Evolutionary conservation across 176 grass and related monocot species (phyloP), one percentile per base, ranked within the genome.

Genomic region (Secale cereale): DNA sequence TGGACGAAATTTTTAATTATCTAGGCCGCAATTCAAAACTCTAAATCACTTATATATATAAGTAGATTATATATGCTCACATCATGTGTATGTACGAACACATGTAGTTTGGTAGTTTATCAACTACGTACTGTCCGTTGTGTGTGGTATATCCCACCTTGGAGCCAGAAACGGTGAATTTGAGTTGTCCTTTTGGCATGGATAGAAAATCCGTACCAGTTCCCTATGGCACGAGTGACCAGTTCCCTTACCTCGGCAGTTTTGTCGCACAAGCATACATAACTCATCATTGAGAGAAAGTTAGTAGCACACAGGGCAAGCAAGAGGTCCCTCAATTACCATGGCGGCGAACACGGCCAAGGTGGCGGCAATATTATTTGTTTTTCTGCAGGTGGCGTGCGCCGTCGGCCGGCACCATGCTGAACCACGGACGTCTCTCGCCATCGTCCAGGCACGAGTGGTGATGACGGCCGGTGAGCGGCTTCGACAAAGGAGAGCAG

Each of bases 391-490:
- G 25, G 56, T 37, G 6, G 6, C 56, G 36, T 40, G 37, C 37
- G 37, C 20, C 56, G 56, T 35, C 70, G 6, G 14, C 46, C 4
- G 46, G 46, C 14, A 50, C 15, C 46, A 17, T 16, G 13, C 46
- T 50, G 46, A 50, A 16, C 46, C 46, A 15, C 4, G 1, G 5
- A 5, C 46, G 2, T 50, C 46, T 50, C 15, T 25, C 32, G 32
- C 54, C 26, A 20, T 2, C 39, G 37, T 4, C 40, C 27, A 40
- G 59, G 81, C 35, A 0, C 11, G 9, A 2, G 82, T 54, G 26
- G 4, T 20, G 30, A 59, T 81, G 82, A 85, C 52, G 40, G 82
- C 81, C 52, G 40, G 13, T 74, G 46, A 85, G 71, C 64, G 48
- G 35, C 22, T 88, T 88, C 32, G 48, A 84, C 39, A 5, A 11